These are phyloP conservation scores for Panicum virgatum DNA, from an alignment of 202 grass and related monocot species.

Conservation along the genomic window DNA sequence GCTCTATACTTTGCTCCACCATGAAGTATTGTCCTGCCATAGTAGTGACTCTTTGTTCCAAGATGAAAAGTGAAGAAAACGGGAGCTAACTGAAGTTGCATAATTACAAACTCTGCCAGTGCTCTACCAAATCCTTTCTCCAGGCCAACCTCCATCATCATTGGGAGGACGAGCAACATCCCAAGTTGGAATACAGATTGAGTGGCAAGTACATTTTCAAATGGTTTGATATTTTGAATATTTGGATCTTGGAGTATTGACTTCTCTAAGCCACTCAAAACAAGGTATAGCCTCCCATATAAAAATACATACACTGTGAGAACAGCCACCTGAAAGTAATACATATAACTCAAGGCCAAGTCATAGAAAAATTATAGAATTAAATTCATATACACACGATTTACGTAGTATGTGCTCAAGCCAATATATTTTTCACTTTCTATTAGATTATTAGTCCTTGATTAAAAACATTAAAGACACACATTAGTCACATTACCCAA, in stretches of 20 bases:
- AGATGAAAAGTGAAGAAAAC: conserved; percentile 98
- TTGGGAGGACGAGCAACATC: conserved; percentile 80
- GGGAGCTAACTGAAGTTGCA: conserved; percentile 92
- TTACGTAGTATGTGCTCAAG: conserved; percentile 21
- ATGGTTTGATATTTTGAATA: conserved; percentile 75
- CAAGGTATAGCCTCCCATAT: conserved; percentile 91
- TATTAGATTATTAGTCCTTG: not conserved
- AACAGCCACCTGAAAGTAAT: conserved; percentile 71
- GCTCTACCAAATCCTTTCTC: conserved; percentile 95
- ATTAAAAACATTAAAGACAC: not conserved
- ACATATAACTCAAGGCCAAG: not conserved
- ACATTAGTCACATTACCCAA: not conserved
- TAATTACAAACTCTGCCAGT: conserved; percentile 85
- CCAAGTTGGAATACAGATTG: conserved; percentile 96
- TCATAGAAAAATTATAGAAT: not conserved
- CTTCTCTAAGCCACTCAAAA: conserved; percentile 89
- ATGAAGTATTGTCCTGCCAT: conserved; percentile 90
- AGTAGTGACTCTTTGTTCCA: conserved; percentile 96
- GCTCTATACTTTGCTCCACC: conserved; percentile 90
- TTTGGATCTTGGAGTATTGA: conserved; percentile 82
- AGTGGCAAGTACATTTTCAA: conserved; percentile 92
- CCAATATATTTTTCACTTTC: not conserved
- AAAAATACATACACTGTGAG: conserved; percentile 93
- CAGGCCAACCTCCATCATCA: conserved; percentile 93
- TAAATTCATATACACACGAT: not conserved